Percentiles rank a stretch among this genome's conserved stretches.
Conservation (phyloP, 106 monocot species). For the Chionographis japonica region DNA sequence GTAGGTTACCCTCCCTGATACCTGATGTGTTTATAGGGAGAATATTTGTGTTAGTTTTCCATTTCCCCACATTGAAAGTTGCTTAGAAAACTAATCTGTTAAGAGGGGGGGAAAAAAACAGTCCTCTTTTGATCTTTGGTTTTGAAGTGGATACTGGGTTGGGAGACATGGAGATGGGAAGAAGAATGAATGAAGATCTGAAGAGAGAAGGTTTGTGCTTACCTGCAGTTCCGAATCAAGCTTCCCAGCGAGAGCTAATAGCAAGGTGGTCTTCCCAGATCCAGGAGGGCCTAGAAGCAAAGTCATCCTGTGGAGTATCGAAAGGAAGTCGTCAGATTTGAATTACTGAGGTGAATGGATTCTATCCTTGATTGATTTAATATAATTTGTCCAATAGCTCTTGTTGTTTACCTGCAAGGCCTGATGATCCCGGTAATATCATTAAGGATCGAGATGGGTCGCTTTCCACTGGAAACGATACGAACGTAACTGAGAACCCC, state of each 20-base stretch:
- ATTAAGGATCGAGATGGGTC: slow-evolving; percentile 30
- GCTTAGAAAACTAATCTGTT: background rate
- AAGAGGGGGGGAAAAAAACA: background rate
- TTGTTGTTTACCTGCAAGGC: slow-evolving; percentile 33
- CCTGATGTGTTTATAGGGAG: slow-evolving; percentile 18
- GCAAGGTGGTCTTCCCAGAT: slow-evolving; percentile 56
- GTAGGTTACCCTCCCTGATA: slow-evolving; percentile 39
- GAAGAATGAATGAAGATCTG: too few species aligned
- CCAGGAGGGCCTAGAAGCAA: slow-evolving; percentile 66
- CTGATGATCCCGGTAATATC: slow-evolving; percentile 57
- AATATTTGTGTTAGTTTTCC: background rate
- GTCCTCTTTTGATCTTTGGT: too few species aligned
- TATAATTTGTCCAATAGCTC: background rate
- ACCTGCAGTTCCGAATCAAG: slow-evolving; percentile 50
- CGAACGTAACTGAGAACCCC: slow-evolving; percentile 26
- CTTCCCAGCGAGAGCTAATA: slow-evolving; percentile 63
- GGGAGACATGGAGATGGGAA: too few species aligned
- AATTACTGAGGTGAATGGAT: background rate
- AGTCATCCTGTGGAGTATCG: slow-evolving; percentile 41
- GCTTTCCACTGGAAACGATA: slow-evolving; percentile 48
- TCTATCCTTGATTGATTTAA: background rate
- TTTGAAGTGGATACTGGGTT: too few species aligned
- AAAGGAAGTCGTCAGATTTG: background rate
- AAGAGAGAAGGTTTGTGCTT: too few species aligned
- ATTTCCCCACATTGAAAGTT: background rate